These are phyloP conservation scores for Pythium brachiatum DNA, from an alignment of 352 stramenopile genomes.

Conservation along the genomic window DNA sequence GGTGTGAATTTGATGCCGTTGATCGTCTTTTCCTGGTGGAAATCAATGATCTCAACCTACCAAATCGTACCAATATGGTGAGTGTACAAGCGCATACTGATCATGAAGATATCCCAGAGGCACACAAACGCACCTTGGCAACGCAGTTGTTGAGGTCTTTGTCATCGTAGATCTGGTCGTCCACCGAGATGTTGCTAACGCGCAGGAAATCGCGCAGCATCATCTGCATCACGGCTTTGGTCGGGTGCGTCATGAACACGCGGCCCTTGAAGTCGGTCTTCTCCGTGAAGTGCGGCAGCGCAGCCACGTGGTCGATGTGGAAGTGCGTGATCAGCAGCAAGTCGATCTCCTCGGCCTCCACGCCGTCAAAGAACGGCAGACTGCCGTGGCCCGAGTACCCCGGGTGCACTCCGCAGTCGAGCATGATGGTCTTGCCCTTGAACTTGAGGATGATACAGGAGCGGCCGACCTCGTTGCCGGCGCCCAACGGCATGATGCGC, in stretches of 20 bases:
- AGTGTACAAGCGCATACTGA: not conserved
- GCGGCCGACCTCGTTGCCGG: slow-evolving; percentile 98
- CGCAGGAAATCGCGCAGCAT: slow-evolving; percentile 97
- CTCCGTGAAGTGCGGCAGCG: slow-evolving; percentile 99
- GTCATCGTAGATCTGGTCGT: slow-evolving; percentile 92
- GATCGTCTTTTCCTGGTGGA: slow-evolving; percentile 96
- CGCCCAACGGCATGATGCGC: slow-evolving; percentile 94
- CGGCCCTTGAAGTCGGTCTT: slow-evolving; percentile 97
- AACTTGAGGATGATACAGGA: slow-evolving; percentile 99
- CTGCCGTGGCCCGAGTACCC: slow-evolving; percentile 96
- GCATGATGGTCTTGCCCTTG: slow-evolving; percentile 98
- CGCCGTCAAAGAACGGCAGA: slow-evolving; percentile 97
- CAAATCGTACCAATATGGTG: not conserved
- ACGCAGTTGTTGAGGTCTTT: slow-evolving; percentile 97
- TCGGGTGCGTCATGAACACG: slow-evolving; percentile 99
- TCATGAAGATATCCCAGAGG: not conserved
- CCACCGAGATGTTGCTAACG: slow-evolving; percentile 93
- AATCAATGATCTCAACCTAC: slow-evolving; percentile 97
- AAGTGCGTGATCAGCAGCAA: slow-evolving; percentile 99
- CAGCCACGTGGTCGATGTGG: slow-evolving; percentile 99
- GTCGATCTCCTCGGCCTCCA: slow-evolving; percentile 95
- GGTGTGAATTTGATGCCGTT: slow-evolving; percentile 98
- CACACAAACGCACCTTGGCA: slow-evolving; percentile 60
- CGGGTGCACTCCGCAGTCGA: slow-evolving; percentile 89
- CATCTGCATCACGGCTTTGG: slow-evolving; percentile 98